Conservation (phyloP, 2,329 filamentous ascomycete genomes). For the Periconia sp. region DNA sequence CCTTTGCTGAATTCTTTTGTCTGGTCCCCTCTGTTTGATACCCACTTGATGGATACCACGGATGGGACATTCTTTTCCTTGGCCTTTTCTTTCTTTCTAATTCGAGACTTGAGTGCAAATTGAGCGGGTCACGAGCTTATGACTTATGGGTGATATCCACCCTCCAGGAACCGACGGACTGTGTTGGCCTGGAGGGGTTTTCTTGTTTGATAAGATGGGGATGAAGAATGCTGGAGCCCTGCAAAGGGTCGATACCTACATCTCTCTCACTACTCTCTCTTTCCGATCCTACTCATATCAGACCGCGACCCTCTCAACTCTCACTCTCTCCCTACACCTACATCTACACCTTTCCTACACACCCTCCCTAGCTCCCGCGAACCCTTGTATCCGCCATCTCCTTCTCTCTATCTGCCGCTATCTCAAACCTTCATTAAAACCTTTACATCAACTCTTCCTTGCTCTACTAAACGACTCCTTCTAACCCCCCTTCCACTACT, state of each 20-base stretch:
- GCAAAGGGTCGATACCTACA: slow-evolving; percentile 1
- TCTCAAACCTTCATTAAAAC: too few relatives aligned
- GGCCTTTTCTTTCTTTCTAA: slow-evolving; percentile 37
- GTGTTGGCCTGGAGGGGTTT: slow-evolving; percentile 29
- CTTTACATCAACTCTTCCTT: too few relatives aligned
- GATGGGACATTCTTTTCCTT: slow-evolving; percentile 37
- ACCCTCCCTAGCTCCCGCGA: slow-evolving; percentile 9
- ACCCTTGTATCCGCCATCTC: slow-evolving; percentile 5
- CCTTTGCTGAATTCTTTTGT: slow-evolving; percentile 36
- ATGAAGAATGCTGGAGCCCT: slow-evolving; percentile 5
- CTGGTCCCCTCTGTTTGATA: slow-evolving; percentile 20
- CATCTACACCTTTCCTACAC: slow-evolving; percentile 3
- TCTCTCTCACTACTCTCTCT: too few relatives aligned
- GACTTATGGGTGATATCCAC: slow-evolving; percentile 50
- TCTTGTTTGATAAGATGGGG: slow-evolving; percentile 24
- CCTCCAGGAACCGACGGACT: slow-evolving; percentile 33
- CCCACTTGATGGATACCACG: slow-evolving; percentile 42
- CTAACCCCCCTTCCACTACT: slow-evolving; percentile 1
- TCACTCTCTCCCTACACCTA: slow-evolving; percentile 1
- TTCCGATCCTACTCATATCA: neutral
- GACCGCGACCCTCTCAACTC: neutral
- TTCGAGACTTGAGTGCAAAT: slow-evolving; percentile 39
- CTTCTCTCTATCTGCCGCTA: neutral
- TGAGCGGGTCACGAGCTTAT: slow-evolving; percentile 51
- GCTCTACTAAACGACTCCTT: too few relatives aligned